Evolutionary conservation across 1,284 basidiomycete genomes (phyloP).

Genomic region (Exobasidium cylindrosporum): DNA sequence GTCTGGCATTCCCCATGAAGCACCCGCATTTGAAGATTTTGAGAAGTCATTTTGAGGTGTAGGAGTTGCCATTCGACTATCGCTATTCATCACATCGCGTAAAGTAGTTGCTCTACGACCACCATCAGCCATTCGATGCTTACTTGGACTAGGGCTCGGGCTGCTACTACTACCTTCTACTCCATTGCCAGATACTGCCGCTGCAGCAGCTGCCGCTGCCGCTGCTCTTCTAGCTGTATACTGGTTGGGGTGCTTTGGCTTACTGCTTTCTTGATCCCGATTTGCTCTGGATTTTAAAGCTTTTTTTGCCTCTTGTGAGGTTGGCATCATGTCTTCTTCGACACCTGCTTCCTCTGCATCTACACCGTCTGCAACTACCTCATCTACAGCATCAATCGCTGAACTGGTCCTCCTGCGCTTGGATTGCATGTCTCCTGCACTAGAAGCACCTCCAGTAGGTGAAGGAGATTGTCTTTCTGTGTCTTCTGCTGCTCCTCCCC

Average conservation of each 20-base stretch:
- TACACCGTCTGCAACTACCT: neutral
- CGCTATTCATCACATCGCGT: conserved; percentile 7
- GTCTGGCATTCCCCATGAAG: conserved; percentile 87
- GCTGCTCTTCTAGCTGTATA: conserved; percentile 56
- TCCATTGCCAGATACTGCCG: conserved; percentile 1
- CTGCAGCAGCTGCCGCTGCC: conserved; percentile 20
- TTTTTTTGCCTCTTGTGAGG: conserved; percentile 10
- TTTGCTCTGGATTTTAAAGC: neutral
- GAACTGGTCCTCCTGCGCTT: conserved; percentile 3
- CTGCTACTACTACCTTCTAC: conserved; percentile 24
- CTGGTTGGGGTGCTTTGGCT: conserved; percentile 60
- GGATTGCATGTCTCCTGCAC: neutral
- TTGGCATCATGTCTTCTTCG: neutral
- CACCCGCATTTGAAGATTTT: conserved; percentile 61
- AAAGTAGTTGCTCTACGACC: conserved; percentile 12
- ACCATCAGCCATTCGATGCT: conserved; percentile 17
- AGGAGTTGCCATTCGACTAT: conserved; percentile 37
- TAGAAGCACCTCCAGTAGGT: neutral
- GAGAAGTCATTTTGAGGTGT: conserved; percentile 21
- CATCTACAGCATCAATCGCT: neutral
- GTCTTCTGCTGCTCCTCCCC: conserved; percentile 21
- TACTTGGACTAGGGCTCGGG: conserved; percentile 44
- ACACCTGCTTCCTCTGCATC: conserved; percentile 10
- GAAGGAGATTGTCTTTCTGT: neutral
- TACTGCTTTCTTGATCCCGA: conserved; percentile 14